phyloP scores from a whole-genome alignment of 1,139 yeast species.

The Schizosaccharomyces versatilis region DNA sequence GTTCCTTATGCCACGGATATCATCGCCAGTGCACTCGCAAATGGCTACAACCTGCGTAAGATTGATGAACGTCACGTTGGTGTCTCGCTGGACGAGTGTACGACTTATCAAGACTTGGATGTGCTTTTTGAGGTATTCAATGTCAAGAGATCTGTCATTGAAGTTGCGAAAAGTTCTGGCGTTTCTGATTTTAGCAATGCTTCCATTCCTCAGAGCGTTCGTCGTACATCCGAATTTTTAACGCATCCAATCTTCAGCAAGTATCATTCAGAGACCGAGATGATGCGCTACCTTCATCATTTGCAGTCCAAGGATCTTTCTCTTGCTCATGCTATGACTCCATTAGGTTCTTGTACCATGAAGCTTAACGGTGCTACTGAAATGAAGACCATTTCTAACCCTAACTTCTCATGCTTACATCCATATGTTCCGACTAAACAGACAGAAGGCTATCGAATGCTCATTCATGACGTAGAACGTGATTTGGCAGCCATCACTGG shows the following conservation, averaged over 20 bases:
- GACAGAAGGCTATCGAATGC: constrained; percentile 59
- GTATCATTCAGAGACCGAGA: constrained; percentile 83
- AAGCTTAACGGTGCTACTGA: constrained; percentile 85
- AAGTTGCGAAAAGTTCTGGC: not conserved
- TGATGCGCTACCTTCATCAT: constrained; percentile 71
- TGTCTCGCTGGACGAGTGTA: constrained; percentile 71
- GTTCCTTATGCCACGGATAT: constrained; percentile 34
- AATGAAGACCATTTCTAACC: constrained; percentile 87
- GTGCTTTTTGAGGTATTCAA: constrained; percentile 32
- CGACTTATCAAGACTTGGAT: constrained; percentile 37
- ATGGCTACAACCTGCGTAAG: constrained; percentile 56
- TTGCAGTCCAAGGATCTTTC: constrained; percentile 79
- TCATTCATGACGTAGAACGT: constrained; percentile 52
- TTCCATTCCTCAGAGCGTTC: constrained; percentile 29
- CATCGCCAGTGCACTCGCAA: constrained; percentile 33
- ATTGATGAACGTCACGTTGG: constrained; percentile 43
- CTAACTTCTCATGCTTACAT: constrained; percentile 69
- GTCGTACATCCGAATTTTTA: constrained; percentile 43
- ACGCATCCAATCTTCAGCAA: constrained; percentile 60
- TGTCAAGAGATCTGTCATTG: not conserved
- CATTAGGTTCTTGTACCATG: constrained; percentile 95
- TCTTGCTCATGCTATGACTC: constrained; percentile 87
- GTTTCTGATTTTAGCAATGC: not conserved
- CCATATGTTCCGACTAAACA: constrained; percentile 84
- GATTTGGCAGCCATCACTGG: constrained; percentile 92